Evolutionary conservation across 2,329 filamentous ascomycete species (phyloP), one percentile per base, ranked within the genome.

Genomic region (Trichoderma cornu-damae): DNA sequence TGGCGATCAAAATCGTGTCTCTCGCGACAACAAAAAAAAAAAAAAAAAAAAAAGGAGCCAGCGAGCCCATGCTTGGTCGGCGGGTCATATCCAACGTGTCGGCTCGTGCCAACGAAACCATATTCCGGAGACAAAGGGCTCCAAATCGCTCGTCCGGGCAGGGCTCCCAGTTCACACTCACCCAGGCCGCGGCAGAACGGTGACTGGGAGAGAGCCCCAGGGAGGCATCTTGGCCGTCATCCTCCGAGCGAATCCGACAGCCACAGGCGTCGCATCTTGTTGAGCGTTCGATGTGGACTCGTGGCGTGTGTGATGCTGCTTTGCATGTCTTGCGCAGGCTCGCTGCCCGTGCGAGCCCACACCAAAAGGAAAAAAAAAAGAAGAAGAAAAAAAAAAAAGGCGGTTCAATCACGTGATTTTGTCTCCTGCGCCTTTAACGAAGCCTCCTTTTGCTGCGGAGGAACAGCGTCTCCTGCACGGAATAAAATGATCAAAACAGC

Each of bases 121-220:
- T 37, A 38, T 47, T 55, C 42, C 42, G 20, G 40, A 28, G 22
- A 37, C 14, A 37, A 47, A 37, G 47, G 42, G 42, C 42, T 55
- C 32, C 51, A 55, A 55, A 55, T 55, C 51, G 51, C 51, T 55
- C 51, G 51, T 55, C 51, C 37, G 24, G 51, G 51, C 34, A 26
- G 11, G 47, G 22, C 30, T 14, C 12, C 49, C 28, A 16, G 11
- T 38, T 35, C 51, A 22, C 32, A 28, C 42, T 32, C 9, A n/a
- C 54, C 12, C 54, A 14, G 16, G 8, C 16, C 12, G 20, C 5
- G 30, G 4, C 16, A 35, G 22, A 35, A n/a, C n/a, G n/a, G n/a
- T n/a, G 30, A 38, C 3, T 3, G 16, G 26, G 12, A 18, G 20
- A 34, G 38, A 26, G 18, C 22, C 4, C 16, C 6, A 16, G 30